phyloP scores from a whole-genome alignment of 2,329 filamentous ascomycete genomes.

The Karstenula rhodostoma region DNA sequence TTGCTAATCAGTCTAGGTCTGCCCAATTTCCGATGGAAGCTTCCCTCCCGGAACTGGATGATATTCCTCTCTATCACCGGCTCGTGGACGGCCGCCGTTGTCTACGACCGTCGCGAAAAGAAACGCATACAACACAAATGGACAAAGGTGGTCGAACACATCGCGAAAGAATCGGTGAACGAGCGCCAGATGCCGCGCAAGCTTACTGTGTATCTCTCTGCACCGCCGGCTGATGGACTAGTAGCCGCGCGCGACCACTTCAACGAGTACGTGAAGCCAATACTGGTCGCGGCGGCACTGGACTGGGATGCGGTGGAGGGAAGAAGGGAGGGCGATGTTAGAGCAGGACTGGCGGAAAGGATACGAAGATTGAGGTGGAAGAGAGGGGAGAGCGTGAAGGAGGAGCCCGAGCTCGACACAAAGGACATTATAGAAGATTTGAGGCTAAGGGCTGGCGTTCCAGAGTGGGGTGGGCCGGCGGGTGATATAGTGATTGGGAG shows the following conservation, averaged over 20 bases:
- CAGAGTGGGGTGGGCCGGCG: slow-evolving; percentile 74
- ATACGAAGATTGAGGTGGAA: slow-evolving; percentile 73
- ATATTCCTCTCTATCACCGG: slow-evolving; percentile 87
- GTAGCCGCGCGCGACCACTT: slow-evolving; percentile 92
- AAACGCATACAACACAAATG: slow-evolving; percentile 85
- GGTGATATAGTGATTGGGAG: slow-evolving; percentile 91
- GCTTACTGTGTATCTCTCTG: slow-evolving; percentile 84
- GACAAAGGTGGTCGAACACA: slow-evolving; percentile 83
- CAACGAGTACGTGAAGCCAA: slow-evolving; percentile 92
- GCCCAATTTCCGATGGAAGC: slow-evolving; percentile 80
- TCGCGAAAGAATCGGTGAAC: slow-evolving; percentile 78
- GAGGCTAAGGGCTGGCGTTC: slow-evolving; percentile 71
- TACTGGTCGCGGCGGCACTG: slow-evolving; percentile 85
- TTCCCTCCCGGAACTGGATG: slow-evolving; percentile 97
- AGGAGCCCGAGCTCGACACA: slow-evolving; percentile 57
- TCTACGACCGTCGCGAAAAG: slow-evolving; percentile 94
- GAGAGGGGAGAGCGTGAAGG: slow-evolving; percentile 61
- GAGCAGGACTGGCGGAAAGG: slow-evolving; percentile 84
- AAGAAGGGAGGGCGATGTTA: slow-evolving; percentile 87
- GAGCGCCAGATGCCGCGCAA: slow-evolving; percentile 79
- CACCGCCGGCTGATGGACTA: slow-evolving; percentile 86
- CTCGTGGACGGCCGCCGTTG: slow-evolving; percentile 78
- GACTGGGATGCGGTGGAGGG: slow-evolving; percentile 98
- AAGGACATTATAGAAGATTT: slow-evolving; percentile 69
- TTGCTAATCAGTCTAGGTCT: slow-evolving; percentile 65